Conservation (phyloP, 306 rosid species). For the Rosa chinensis region DNA sequence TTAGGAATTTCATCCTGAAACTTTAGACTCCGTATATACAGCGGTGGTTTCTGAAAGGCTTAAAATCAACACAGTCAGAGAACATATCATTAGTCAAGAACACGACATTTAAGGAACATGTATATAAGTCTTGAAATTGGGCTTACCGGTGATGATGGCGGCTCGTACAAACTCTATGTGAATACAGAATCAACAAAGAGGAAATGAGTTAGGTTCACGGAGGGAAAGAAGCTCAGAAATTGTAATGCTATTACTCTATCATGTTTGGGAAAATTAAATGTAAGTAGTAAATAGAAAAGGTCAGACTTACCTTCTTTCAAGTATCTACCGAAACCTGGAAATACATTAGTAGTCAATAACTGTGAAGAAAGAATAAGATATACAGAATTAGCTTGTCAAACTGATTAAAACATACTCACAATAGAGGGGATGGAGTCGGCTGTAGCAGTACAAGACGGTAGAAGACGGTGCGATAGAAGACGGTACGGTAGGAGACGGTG, state of each 20-base stretch:
- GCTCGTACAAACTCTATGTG: neutral
- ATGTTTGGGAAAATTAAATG: neutral
- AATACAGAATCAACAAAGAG: neutral
- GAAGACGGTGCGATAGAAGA: too few species aligned
- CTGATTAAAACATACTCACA: conserved; percentile 10
- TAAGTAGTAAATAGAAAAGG: neutral
- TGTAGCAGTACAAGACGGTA: neutral
- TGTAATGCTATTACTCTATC: neutral
- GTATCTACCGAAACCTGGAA: neutral
- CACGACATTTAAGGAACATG: too few species aligned
- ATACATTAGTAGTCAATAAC: neutral
- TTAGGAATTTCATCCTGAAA: neutral
- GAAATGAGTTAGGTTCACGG: neutral
- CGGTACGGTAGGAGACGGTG: too few species aligned
- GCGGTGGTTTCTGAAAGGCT: neutral
- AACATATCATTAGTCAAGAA: neutral
- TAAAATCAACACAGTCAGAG: neutral
- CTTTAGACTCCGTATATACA: neutral
- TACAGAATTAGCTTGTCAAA: neutral
- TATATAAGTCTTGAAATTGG: neutral
- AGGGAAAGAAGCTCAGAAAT: neutral
- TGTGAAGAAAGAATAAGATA: neutral
- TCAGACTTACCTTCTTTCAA: neutral
- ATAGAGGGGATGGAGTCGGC: neutral
- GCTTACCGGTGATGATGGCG: neutral